These are phyloP conservation scores for Penicillium palitans DNA, from an alignment of 2,329 filamentous ascomycete species.

Conservation along the genomic window DNA sequence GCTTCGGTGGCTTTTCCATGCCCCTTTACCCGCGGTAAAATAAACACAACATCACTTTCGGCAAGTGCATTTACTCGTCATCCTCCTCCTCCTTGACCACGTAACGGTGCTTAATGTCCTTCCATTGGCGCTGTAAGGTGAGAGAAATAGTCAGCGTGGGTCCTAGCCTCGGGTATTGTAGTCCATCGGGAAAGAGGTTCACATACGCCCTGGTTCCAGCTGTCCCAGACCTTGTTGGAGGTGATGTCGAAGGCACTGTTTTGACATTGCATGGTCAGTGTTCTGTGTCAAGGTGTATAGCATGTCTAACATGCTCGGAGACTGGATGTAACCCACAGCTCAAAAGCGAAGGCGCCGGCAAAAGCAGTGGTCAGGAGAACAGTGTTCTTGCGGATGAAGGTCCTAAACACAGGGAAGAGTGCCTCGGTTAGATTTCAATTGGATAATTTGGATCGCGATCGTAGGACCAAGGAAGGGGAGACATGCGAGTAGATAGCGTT, in stretches of 20 bases:
- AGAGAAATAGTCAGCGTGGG: constrained; percentile 17
- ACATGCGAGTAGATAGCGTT: constrained; percentile 63
- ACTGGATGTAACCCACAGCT: constrained; percentile 68
- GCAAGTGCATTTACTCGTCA: constrained; percentile 36
- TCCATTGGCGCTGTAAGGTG: constrained; percentile 85
- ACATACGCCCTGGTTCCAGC: constrained; percentile 87
- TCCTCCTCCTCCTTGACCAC: constrained; percentile 69
- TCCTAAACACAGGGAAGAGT: constrained; percentile 53
- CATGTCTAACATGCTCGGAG: constrained; percentile 4
- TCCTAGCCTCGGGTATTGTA: constrained; percentile 10
- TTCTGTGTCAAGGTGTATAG: background rate
- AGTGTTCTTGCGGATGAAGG: constrained; percentile 81
- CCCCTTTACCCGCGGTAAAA: constrained; percentile 21
- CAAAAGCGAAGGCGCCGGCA: constrained; percentile 80
- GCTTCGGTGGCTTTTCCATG: constrained; percentile 20
- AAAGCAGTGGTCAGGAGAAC: constrained; percentile 88
- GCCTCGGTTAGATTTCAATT: constrained; percentile 19
- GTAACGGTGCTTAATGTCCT: constrained; percentile 94
- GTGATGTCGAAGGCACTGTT: constrained; percentile 76
- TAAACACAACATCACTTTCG: constrained; percentile 8
- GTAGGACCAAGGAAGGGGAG: constrained; percentile 22
- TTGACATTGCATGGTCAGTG: constrained; percentile 21
- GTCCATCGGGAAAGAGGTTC: constrained; percentile 5
- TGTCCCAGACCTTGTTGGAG: constrained; percentile 88
- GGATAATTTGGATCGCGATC: constrained; percentile 21